Percentiles rank a stretch among this genome's conserved stretches.
These are phyloP conservation scores for Ceratocystis diversiconidia DNA, from an alignment of 2,329 filamentous ascomycete genomes.

Conservation along the genomic window DNA sequence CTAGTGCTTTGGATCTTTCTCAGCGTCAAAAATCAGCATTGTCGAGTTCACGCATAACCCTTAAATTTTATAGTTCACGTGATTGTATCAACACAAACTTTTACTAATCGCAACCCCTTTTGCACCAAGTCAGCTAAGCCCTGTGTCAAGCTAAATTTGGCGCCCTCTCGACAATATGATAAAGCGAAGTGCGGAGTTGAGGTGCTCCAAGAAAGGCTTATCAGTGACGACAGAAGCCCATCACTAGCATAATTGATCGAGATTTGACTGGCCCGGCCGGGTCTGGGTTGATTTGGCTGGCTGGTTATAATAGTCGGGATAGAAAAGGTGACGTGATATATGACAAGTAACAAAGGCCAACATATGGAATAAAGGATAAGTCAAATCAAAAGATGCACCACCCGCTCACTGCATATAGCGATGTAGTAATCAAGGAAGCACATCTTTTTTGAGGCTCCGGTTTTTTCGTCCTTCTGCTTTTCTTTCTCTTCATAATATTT, in stretches of 20 bases:
- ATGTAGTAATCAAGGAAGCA: neutral
- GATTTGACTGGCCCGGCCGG: neutral
- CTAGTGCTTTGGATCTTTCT: too few relatives aligned
- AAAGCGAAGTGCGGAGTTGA: neutral
- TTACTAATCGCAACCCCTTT: too few relatives aligned
- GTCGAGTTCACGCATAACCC: too few relatives aligned
- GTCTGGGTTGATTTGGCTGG: neutral
- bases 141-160: neutral
- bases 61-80: too few relatives aligned
- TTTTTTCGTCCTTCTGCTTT: conserved; percentile 1
- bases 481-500: neutral
- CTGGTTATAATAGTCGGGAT: neutral
- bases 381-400: neutral
- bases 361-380: neutral
- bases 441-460: conserved; percentile 7
- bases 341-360: neutral
- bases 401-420: neutral
- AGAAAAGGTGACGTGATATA: neutral
- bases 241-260: neutral
- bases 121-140: neutral
- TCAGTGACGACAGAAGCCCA: neutral
- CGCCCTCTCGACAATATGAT: neutral
- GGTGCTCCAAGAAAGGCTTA: neutral
- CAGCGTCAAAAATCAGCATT: too few relatives aligned
- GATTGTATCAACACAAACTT: too few relatives aligned